phyloP scores from a whole-genome alignment of 148 eudicot genomes.

The Fallopia convolvulus region DNA sequence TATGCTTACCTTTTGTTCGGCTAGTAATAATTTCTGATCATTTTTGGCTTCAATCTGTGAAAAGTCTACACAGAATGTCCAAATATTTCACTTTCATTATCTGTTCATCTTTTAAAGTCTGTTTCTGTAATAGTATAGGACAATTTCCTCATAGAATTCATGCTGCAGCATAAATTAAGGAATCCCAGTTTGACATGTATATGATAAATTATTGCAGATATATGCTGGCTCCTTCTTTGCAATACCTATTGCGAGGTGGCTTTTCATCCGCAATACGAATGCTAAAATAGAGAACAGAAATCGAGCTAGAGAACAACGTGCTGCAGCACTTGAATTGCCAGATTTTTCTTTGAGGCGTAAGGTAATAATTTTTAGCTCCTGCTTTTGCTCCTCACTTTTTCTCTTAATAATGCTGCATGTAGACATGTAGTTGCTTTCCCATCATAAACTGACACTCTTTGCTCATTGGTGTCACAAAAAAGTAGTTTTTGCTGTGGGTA shows the following conservation, averaged over 20 bases:
- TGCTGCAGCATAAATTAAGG: not conserved
- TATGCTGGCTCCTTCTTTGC: slow-evolving; percentile 97
- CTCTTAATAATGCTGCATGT: not conserved
- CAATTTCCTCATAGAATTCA: not conserved
- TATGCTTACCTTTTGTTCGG: not conserved
- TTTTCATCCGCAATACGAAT: slow-evolving; percentile 49
- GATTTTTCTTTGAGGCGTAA: slow-evolving; percentile 74
- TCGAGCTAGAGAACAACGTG: slow-evolving; percentile 51
- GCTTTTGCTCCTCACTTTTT: not conserved
- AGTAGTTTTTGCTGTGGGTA: not conserved
- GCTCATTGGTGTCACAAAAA: not conserved
- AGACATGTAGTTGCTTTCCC: not conserved
- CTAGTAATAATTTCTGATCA: not conserved
- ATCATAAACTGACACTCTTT: not conserved
- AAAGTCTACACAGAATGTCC: not conserved
- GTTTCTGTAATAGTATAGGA: not conserved
- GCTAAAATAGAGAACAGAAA: slow-evolving; percentile 65
- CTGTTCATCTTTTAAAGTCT: not conserved
- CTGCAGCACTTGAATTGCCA: slow-evolving; percentile 67
- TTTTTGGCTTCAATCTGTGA: not conserved
- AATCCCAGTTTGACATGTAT: not conserved
- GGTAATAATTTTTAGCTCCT: slow-evolving; percentile 32
- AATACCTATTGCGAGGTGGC: slow-evolving; percentile 86
- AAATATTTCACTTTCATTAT: not conserved
- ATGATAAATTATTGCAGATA: slow-evolving; percentile 41